A percentile compares a stretch with the other conserved stretches of the same genome.
These are phyloP conservation scores for Metarhizium brunneum DNA, from an alignment of 2,329 filamentous ascomycete genomes.

Conservation along the genomic window DNA sequence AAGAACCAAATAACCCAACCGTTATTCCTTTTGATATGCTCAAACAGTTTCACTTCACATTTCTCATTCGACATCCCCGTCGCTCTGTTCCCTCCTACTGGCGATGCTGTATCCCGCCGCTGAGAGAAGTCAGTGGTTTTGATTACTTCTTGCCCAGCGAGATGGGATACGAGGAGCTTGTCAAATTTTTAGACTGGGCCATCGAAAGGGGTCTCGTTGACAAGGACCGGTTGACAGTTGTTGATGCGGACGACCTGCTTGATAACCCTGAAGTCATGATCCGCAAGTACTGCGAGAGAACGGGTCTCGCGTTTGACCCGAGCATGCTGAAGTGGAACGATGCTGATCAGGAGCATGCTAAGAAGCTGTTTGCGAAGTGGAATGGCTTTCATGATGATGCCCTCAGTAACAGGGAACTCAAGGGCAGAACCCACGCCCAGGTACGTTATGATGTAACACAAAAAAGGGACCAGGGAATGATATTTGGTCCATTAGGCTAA, in stretches of 20 bases:
- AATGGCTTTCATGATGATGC: slow-evolving; percentile 94
- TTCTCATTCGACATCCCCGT: slow-evolving; percentile 93
- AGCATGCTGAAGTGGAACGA: slow-evolving; percentile 81
- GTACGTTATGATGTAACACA: slow-evolving; percentile 24
- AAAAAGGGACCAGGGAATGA: neutral
- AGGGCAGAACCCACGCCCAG: slow-evolving; percentile 55
- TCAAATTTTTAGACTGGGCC: slow-evolving; percentile 80
- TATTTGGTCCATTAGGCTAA: neutral
- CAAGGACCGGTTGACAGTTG: slow-evolving; percentile 65
- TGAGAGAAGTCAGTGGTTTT: slow-evolving; percentile 76
- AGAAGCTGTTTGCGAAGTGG: slow-evolving; percentile 87
- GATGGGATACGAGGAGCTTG: slow-evolving; percentile 83
- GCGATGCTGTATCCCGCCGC: slow-evolving; percentile 84
- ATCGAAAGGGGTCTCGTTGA: slow-evolving; percentile 60
- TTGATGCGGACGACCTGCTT: slow-evolving; percentile 91
- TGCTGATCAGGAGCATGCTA: slow-evolving; percentile 63
- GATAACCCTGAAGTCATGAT: slow-evolving; percentile 73
- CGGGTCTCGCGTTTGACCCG: slow-evolving; percentile 65
- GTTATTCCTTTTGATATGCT: slow-evolving; percentile 69
- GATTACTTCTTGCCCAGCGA: slow-evolving; percentile 78
- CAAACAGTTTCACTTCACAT: slow-evolving; percentile 82
- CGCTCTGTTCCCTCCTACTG: slow-evolving; percentile 88
- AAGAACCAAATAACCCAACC: slow-evolving; percentile 70
- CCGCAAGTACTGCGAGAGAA: slow-evolving; percentile 69
- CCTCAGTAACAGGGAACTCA: slow-evolving; percentile 69